phyloP scores from a whole-genome alignment of 2,329 filamentous ascomycete genomes.

The Alternaria sp. region DNA sequence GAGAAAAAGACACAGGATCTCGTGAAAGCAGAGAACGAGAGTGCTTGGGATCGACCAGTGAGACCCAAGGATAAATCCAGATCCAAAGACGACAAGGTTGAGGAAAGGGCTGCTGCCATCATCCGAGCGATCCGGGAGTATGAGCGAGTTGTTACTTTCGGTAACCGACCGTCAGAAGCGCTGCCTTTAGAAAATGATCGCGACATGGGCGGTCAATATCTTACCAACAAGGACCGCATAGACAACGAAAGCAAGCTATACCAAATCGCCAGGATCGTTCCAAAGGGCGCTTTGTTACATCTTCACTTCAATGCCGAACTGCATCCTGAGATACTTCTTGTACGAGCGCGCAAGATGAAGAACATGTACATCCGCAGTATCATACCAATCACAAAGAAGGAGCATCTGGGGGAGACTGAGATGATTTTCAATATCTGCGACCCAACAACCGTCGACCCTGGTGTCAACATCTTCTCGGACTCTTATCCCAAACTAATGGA shows the following conservation, averaged over 20 bases:
- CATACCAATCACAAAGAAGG: constrained; percentile 51
- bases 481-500: constrained; percentile 50
- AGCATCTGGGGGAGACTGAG: constrained; percentile 62
- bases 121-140: constrained; percentile 50
- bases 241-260: constrained; percentile 63
- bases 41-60: constrained; percentile 48
- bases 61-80: constrained; percentile 14
- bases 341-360: constrained; percentile 58
- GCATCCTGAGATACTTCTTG: constrained; percentile 65
- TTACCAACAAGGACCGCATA: constrained; percentile 53
- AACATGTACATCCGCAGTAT: constrained; percentile 73
- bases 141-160: constrained; percentile 51
- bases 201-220: constrained; percentile 57
- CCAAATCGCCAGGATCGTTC: constrained; percentile 63
- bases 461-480: constrained; percentile 56
- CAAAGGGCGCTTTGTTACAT: constrained; percentile 76
- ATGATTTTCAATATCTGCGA: constrained; percentile 65
- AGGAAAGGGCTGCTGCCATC: constrained; percentile 44
- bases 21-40: constrained; percentile 35
- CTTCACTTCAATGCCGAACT: constrained; percentile 81
- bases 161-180: constrained; percentile 51
- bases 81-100: constrained; percentile 24
- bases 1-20: constrained; percentile 29
- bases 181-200: constrained; percentile 47
- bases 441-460: constrained; percentile 28